A percentile compares a stretch with the other conserved stretches of the same genome.
Evolutionary conservation across 208 protist species (phyloP).

Genomic region (Paratrypanosoma confusum): DNA sequence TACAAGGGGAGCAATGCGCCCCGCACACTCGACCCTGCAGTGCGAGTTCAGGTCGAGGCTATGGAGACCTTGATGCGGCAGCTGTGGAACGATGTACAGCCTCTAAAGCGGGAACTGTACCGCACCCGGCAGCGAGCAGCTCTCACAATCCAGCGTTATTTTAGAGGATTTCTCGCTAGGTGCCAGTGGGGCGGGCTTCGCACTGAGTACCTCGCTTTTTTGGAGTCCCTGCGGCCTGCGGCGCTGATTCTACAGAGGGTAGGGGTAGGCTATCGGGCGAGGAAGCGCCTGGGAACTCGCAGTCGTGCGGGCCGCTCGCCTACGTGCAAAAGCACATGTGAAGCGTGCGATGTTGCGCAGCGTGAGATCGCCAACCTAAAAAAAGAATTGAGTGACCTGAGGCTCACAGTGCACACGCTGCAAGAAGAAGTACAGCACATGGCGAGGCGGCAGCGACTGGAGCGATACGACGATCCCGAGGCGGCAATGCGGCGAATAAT

Average conservation of each 20-base stretch:
- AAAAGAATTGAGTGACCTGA: too few relatives aligned
- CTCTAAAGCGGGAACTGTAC: conserved; percentile 31
- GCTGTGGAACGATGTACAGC: conserved; percentile 58
- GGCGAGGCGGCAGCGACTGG: conserved; percentile 16
- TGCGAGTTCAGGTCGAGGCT: conserved; percentile 31
- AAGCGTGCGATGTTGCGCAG: not conserved
- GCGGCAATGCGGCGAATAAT: conserved; percentile 40
- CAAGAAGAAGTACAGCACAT: conserved; percentile 17
- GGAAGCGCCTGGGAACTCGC: conserved; percentile 5
- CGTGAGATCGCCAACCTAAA: not conserved
- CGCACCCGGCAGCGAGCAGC: conserved; percentile 44
- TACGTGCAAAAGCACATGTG: conserved; percentile 14
- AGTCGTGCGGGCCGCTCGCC: conserved; percentile 18
- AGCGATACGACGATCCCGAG: conserved; percentile 20
- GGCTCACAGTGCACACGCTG: conserved; percentile 15
- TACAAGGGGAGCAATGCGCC: not conserved
- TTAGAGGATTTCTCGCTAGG: conserved; percentile 50
- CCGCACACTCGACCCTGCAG: conserved; percentile 16
- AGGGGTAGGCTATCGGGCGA: conserved; percentile 20
- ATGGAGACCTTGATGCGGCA: conserved; percentile 47
- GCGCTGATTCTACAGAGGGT: conserved; percentile 28
- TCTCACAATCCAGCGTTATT: conserved; percentile 63
- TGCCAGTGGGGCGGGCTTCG: conserved; percentile 27
- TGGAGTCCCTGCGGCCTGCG: conserved; percentile 21
- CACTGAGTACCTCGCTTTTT: conserved; percentile 35